Evolutionary conservation across 23 red algal genomes (phyloP), one percentile per base, ranked within the genome.

Genomic region (Gracilaria caudata): DNA sequence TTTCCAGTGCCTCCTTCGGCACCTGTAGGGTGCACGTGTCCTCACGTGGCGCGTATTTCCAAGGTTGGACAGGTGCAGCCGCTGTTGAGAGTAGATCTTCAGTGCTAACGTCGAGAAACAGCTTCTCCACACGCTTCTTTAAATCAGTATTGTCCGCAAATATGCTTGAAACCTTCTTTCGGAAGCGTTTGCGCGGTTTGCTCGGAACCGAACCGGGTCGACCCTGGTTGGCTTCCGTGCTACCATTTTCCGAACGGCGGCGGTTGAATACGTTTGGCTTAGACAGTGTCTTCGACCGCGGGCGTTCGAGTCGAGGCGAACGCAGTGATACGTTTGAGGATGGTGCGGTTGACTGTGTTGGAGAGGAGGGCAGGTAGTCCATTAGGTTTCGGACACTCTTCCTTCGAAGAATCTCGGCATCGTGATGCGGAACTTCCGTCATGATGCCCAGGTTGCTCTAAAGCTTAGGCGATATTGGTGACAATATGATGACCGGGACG

Each of bases 71-170:
- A 2, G 68, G 85, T 55, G 46, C 39, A 49, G 72, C 43, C 25
- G 55, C 59, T 19, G 47, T 26, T 1, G 23, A 46, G n/a, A 55
- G 55, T 8, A 75, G 72, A 11, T 86, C 82, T 40, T 60, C 63
- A 47, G 65, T 47, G 41, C 34, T 20, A 2, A 66, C 55, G 33
- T 73, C 82, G 8, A 64, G 13, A 24, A 78, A 64, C 55, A 89
- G 73, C 44, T 68, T 89, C 25, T 61, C 55, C 51, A 89, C 44
- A 10, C 85, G 51, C 33, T 30, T 61, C 24, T 89, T 78, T 14
- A 89, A 44, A 10, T 89, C 85, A 8, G 85, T 89, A 0, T 89
- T 68, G 30, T 89, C 45, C 4, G 64, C 85, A 64, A 89, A 89
- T 3, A 89, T 54, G 68, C 70, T 51, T 5, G 33, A 75, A 28